Evolutionary conservation across 371 early-diverging fungal genomes (phyloP), one percentile per base, ranked within the genome.

Genomic region (Smittium culicis): DNA sequence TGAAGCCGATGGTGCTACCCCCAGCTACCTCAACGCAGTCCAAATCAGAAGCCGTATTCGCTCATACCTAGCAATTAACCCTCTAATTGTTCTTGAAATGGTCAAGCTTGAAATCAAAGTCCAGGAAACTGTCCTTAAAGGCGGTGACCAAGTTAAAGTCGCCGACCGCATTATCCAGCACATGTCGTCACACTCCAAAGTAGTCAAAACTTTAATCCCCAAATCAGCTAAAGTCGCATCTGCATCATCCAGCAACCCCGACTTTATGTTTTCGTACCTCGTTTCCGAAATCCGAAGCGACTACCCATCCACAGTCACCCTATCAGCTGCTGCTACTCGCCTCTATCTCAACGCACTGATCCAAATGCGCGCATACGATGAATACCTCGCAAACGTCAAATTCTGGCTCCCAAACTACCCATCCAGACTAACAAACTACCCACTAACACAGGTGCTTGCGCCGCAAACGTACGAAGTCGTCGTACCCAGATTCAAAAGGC

Each of bases 301-400:
- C 33, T 78, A 61, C 54, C 79, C 72, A 28, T 68, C 76, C 1
- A 73, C 76, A 28, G 73, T 74, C 0, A 78, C 79, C 35, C 30
- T 79, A 57, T 79, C 79, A 25, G 77, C 79, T 35, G 79, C 78
- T 61, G 79, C 76, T 1, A 73, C 78, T 57, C 77, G 79, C 0
- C 64, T 79, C 58, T 79, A 72, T 33, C 73, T 78, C 11, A 79
- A 79, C 54, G 71, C 79, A 27, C 65, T 79, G 27, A 70, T 79
- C 32, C 76, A 79, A 11, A 74, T 71, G 74, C 77, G 79, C 2
- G 65, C 61, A 2, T 78, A 75, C 62, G 79, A 79, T 65, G 78
- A 75, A 65, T 72, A 78, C 66, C 56, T 79, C 60, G 70, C 73
- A 32, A 79, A 78, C 61, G 69, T 74, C 31, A 76, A 77, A 67